Conservation (phyloP, 2,329 filamentous ascomycete genomes). For the Ophiostoma tasmaniense region DNA sequence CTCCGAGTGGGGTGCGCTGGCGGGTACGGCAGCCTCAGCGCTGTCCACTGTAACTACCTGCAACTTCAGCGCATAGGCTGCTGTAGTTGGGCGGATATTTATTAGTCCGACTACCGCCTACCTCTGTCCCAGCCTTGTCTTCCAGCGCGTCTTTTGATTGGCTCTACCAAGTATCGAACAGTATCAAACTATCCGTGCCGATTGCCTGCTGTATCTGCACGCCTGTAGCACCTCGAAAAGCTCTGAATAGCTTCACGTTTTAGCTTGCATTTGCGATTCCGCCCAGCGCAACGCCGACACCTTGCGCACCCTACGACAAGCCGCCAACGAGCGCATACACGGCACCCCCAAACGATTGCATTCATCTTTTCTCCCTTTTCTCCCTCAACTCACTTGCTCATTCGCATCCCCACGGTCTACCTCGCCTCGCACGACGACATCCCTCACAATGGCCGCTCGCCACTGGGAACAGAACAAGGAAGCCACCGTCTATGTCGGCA, state of each 20-base stretch:
- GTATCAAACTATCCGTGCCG: background rate
- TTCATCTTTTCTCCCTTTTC: background rate
- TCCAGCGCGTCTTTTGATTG: slow-evolving; percentile 6
- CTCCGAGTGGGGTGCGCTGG: background rate
- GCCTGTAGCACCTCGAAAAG: background rate
- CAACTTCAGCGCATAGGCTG: background rate
- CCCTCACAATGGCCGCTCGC: slow-evolving; percentile 24
- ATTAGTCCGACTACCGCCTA: slow-evolving; percentile 8
- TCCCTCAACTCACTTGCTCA: no score
- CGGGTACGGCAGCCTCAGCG: background rate
- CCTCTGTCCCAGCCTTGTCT: slow-evolving; percentile 8
- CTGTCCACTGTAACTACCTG: background rate
- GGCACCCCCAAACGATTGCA: background rate
- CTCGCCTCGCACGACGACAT: background rate
- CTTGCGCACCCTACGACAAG: background rate
- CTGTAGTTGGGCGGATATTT: slow-evolving; percentile 10
- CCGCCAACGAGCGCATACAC: background rate
- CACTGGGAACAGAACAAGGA: slow-evolving; percentile 93
- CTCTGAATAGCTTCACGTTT: background rate
- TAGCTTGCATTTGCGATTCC: background rate
- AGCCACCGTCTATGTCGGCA: slow-evolving; percentile 94
- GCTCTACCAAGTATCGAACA: background rate
- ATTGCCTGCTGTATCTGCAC: background rate
- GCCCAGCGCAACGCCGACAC: background rate
- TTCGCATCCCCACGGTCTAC: background rate